Evolutionary conservation across 1,284 basidiomycete genomes (phyloP), one percentile per base, ranked within the genome.

Genomic region (Calocybe gambosa): DNA sequence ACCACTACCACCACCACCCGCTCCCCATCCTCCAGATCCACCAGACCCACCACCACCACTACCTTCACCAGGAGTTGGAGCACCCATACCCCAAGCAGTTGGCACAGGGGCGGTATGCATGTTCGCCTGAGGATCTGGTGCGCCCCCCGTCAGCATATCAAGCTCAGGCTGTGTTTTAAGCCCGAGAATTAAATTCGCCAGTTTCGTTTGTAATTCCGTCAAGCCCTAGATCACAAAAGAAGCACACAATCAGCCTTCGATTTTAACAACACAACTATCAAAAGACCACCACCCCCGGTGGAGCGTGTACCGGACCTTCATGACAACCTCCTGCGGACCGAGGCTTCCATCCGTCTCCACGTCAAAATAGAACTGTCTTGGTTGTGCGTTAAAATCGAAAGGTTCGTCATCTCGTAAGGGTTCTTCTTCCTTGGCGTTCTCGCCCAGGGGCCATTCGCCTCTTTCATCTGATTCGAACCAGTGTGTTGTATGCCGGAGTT

Each of bases 401-500:
- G 74, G 71, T 58, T 88, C 82, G 52, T 86, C 82, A 38, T 93
- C 90, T 46, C 84, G 74, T 2, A 82, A 82, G 10, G 84, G 69
- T 51, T 89, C 80, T 66, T 96, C 93, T 63, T 93, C 89, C 50
- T 77, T 74, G 13, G 84, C 85, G 60, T 93, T 93, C 36, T 81
- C 74, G 51, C 85, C 78, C 4, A 92, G 62, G 1, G 90, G 91
- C 91, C 91, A 94, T 67, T 95, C 91, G 0, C 62, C 73, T 36
- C 78, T 77, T 55, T 76, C 71, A 58, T 93, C 85, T 29, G 74
- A 77, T 70, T 99, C 96, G 63, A 79, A 93, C 96, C 96, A 99
- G 65, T 96, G 85, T 2, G 89, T 84, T 1, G 96, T 99, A 67
- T 99, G 96, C 48, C 93, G 81, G 25, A 99, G 74, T 63, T 92